Conservation (phyloP, 2,329 filamentous ascomycete species). For the Albifimbria verrucaria region DNA sequence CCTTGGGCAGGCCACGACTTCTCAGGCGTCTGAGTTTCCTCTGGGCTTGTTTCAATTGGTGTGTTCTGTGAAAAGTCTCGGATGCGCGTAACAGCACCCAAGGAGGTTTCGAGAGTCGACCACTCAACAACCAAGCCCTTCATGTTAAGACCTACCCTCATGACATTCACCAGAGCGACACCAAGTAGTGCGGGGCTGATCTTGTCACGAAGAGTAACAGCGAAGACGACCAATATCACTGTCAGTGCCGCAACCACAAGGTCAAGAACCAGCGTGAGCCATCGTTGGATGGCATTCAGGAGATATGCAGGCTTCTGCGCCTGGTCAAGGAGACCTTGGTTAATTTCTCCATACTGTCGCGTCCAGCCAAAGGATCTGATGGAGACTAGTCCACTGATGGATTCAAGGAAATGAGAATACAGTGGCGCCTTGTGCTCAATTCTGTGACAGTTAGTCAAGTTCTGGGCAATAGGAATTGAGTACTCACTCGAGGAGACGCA, state of each 20-base stretch:
- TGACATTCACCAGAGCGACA: slow-evolving; percentile 34
- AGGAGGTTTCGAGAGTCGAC: slow-evolving; percentile 25
- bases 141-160: slow-evolving; percentile 21
- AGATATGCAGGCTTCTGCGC: slow-evolving; percentile 53
- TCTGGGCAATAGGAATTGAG: neutral
- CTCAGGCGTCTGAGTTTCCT: slow-evolving; percentile 11
- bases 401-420: slow-evolving; percentile 29
- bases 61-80: slow-evolving; percentile 22
- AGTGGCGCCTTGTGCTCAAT: slow-evolving; percentile 30
- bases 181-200: slow-evolving; percentile 29
- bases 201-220: slow-evolving; percentile 29
- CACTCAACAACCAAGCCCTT: slow-evolving; percentile 23
- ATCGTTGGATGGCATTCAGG: slow-evolving; percentile 48
- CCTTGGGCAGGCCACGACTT: slow-evolving; percentile 20
- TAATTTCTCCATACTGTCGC: slow-evolving; percentile 32
- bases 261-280: slow-evolving; percentile 50
- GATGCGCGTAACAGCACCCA: slow-evolving; percentile 25
- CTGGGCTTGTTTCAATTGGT: slow-evolving; percentile 16
- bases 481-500: slow-evolving; percentile 45
- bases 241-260: slow-evolving; percentile 47
- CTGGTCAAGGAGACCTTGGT: slow-evolving; percentile 33
- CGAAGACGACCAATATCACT: slow-evolving; percentile 32
- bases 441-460: slow-evolving; percentile 10
- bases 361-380: slow-evolving; percentile 38
- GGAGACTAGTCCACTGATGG: slow-evolving; percentile 25